Conservation (phyloP, 2,329 filamentous ascomycete species). For the Davidsoniella australis region DNA sequence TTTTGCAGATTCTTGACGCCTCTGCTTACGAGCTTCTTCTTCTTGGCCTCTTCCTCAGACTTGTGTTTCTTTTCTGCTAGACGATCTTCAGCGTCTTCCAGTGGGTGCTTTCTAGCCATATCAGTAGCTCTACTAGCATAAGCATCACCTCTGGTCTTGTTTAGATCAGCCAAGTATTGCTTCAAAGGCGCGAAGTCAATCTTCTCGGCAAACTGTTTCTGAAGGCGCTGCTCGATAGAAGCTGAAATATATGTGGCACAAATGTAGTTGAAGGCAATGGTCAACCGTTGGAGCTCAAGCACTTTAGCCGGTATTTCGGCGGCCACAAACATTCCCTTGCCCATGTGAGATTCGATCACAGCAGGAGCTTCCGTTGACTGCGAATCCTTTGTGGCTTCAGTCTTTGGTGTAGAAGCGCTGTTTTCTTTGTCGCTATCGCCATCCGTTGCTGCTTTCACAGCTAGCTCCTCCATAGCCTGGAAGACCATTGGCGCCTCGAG, state of each 20-base stretch:
- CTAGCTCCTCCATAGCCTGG: conserved; percentile 25
- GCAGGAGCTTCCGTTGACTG: conserved; percentile 19
- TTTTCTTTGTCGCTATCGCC: neutral
- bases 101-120: conserved; percentile 50
- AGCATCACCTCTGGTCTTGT: conserved; percentile 53
- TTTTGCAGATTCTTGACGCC: conserved; percentile 72
- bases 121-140: conserved; percentile 51
- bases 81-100: conserved; percentile 48
- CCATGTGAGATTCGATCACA: too few relatives aligned
- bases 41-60: conserved; percentile 77
- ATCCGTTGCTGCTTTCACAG: too few relatives aligned
- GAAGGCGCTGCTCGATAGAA: conserved; percentile 26
- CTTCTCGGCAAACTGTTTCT: conserved; percentile 23
- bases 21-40: conserved; percentile 55
- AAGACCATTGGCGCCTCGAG: conserved; percentile 62
- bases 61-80: conserved; percentile 67
- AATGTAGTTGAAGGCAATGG: conserved; percentile 48
- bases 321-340: conserved; percentile 14
- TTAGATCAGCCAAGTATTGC: conserved; percentile 48
- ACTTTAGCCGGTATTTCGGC: conserved; percentile 25
- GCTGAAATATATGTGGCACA: conserved; percentile 41
- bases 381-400: conserved; percentile 22
- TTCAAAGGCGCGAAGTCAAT: conserved; percentile 57
- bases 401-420: conserved; percentile 16
- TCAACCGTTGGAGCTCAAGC: conserved; percentile 42